Percentiles rank a stretch among this genome's conserved stretches.
phyloP scores from a whole-genome alignment of 2,329 filamentous ascomycete species.

The Ceratocystis destructans region DNA sequence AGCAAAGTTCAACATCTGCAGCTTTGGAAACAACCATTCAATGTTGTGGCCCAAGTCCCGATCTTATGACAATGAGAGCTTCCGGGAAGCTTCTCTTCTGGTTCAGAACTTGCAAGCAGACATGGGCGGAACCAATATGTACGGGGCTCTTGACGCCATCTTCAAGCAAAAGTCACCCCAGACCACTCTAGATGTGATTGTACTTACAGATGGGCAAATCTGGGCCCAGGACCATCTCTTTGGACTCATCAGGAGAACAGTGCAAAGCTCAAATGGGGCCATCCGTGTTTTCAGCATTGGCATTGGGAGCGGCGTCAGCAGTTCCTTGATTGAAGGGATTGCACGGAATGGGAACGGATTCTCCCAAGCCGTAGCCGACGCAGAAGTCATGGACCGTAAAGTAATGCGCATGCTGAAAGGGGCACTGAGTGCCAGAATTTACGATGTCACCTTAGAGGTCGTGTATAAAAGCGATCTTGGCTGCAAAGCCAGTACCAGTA shows the following conservation, averaged over 20 bases:
- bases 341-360: constrained; percentile 44
- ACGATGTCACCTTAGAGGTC: constrained; percentile 49
- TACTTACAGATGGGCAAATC: constrained; percentile 44
- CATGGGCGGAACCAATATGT: constrained; percentile 43
- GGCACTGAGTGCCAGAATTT: constrained; percentile 51
- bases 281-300: constrained; percentile 43
- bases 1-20: constrained; percentile 56
- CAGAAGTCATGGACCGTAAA: constrained; percentile 54
- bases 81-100: constrained; percentile 32
- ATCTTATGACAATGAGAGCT: constrained; percentile 32
- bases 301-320: constrained; percentile 38
- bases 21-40: constrained; percentile 39
- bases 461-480: constrained; percentile 33
- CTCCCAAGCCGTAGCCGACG: constrained; percentile 45
- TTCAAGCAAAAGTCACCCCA: constrained; percentile 33
- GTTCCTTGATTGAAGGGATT: constrained; percentile 41
- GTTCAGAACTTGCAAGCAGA: constrained; percentile 32
- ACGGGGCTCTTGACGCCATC: constrained; percentile 31
- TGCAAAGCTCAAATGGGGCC: constrained; percentile 29
- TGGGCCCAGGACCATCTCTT: constrained; percentile 35
- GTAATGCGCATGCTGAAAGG: constrained; percentile 63
- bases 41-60: constrained; percentile 37
- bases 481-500: neutral
- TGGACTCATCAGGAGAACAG: constrained; percentile 31
- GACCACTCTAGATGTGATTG: constrained; percentile 39